Evolutionary conservation across 192 early-diverging fungal species (phyloP).

Genomic region (Entomortierella lignicola): DNA sequence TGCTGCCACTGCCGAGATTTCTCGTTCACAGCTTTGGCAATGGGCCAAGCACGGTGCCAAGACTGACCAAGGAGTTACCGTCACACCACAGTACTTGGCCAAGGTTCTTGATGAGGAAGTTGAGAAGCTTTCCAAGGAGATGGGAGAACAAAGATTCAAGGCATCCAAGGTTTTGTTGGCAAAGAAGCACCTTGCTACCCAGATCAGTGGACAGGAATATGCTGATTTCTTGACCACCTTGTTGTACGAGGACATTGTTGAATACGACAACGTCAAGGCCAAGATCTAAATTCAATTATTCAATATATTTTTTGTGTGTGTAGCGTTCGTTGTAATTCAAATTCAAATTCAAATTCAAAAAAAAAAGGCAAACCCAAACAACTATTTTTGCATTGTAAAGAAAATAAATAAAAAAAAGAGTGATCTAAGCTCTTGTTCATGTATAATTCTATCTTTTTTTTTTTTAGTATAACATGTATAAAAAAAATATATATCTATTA

Average conservation of each 20-base stretch:
- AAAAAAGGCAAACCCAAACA: no score
- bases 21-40: slow-evolving; percentile 96
- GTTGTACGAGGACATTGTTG: slow-evolving; percentile 89
- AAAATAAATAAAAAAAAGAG: not conserved
- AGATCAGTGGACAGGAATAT: slow-evolving; percentile 87
- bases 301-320: no score
- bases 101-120: slow-evolving; percentile 92
- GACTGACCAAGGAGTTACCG: slow-evolving; percentile 82
- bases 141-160: slow-evolving; percentile 71
- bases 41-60: slow-evolving; percentile 91
- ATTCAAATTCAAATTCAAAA: no score
- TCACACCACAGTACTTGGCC: slow-evolving; percentile 83
- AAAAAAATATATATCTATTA: no score
- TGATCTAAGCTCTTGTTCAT: not conserved
- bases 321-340: no score
- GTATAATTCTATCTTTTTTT: no score
- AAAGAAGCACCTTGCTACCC: slow-evolving; percentile 75
- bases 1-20: slow-evolving; percentile 98
- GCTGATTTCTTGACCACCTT: slow-evolving; percentile 95
- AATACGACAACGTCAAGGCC: slow-evolving; percentile 39
- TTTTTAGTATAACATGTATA: not conserved
- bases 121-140: slow-evolving; percentile 72
- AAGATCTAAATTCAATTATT: slow-evolving; percentile 31
- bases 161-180: slow-evolving; percentile 74
- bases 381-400: slow-evolving; percentile 25